phyloP scores from a whole-genome alignment of 108 stramenopile species.

The Cyclotella baltica region DNA sequence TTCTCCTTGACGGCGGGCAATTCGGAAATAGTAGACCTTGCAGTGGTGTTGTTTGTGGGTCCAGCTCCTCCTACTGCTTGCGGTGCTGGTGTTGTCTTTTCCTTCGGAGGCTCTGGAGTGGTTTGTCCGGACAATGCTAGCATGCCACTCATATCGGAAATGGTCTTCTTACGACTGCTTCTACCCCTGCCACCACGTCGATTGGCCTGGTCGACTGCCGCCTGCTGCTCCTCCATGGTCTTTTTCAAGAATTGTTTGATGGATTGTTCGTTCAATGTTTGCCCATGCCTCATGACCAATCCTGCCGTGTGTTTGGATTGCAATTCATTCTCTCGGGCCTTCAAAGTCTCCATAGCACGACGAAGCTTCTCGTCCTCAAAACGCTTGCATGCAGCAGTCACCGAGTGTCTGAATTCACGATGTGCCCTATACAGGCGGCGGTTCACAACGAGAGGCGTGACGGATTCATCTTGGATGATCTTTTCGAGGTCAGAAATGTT shows the following conservation, averaged over 20 bases:
- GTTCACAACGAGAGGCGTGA: conserved; percentile 74
- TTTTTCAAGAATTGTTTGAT: conserved; percentile 67
- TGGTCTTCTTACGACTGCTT: conserved; percentile 75
- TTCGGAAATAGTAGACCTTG: background rate
- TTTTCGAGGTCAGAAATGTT: conserved; percentile 44
- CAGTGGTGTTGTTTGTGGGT: background rate
- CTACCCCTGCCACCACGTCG: conserved; percentile 80
- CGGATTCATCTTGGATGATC: conserved; percentile 51
- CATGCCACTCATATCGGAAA: conserved; percentile 85
- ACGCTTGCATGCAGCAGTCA: conserved; percentile 84
- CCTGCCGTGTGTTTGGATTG: conserved; percentile 63
- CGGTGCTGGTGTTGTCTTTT: background rate
- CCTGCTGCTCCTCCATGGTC: conserved; percentile 66
- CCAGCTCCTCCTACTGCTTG: background rate
- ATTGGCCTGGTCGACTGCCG: conserved; percentile 75
- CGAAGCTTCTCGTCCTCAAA: conserved; percentile 86
- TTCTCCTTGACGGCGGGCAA: conserved; percentile 45
- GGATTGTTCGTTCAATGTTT: conserved; percentile 73
- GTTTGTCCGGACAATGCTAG: conserved; percentile 49
- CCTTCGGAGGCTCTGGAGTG: conserved; percentile 1
- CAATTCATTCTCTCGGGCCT: conserved; percentile 52
- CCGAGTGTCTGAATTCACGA: conserved; percentile 83
- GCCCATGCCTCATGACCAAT: conserved; percentile 85
- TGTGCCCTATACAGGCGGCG: conserved; percentile 78
- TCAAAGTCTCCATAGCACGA: conserved; percentile 67